phyloP scores from a whole-genome alignment of 305 asterid genomes.

The Salvia sclarea region DNA sequence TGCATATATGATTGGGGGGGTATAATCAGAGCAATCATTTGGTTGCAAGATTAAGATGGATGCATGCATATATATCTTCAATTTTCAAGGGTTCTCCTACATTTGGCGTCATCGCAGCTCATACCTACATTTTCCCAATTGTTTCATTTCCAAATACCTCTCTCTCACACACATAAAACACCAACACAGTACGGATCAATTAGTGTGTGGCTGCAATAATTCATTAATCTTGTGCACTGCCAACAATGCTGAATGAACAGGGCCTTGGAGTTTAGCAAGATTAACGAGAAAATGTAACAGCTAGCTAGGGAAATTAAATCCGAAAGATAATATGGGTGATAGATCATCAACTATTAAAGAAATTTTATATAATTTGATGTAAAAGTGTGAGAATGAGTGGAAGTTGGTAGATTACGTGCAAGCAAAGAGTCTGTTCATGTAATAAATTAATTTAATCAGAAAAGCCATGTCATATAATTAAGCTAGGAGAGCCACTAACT shows the following conservation, averaged over 20 bases:
- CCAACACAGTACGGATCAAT: too few relatives aligned
- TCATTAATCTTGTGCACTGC: neutral
- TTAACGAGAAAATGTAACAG: neutral
- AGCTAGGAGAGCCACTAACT: too few relatives aligned
- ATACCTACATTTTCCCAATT: neutral
- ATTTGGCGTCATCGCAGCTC: constrained; percentile 15
- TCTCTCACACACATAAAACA: too few relatives aligned
- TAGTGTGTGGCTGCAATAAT: neutral
- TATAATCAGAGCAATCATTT: constrained; percentile 15
- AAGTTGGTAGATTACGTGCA: neutral
- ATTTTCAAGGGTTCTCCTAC: neutral
- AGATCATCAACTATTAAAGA: too few relatives aligned
- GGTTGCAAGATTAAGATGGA: neutral
- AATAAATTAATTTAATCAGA: neutral
- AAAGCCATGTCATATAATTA: too few relatives aligned
- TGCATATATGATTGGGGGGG: neutral
- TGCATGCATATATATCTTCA: neutral
- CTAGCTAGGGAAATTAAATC: too few relatives aligned
- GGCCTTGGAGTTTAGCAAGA: neutral
- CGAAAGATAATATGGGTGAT: too few relatives aligned
- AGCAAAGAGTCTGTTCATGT: neutral
- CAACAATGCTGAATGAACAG: neutral
- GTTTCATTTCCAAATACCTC: neutral
- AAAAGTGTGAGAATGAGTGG: neutral
- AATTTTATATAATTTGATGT: too few relatives aligned